Evolutionary conservation across 805 yeast genomes (phyloP).

Genomic region (Kodamaea jinghongensis): DNA sequence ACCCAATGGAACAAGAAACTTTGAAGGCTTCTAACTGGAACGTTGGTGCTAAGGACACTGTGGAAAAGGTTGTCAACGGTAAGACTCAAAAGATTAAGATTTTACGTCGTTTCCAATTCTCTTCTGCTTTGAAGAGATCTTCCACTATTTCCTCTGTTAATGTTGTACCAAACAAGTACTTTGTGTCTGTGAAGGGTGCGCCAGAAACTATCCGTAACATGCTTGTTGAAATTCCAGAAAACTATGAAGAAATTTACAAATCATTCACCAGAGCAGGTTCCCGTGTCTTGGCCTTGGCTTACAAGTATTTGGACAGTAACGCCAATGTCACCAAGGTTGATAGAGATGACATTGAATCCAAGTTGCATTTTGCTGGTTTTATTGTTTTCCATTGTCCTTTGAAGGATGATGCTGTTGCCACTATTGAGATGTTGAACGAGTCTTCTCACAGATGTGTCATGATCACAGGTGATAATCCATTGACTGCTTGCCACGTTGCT

Average conservation of each 20-base stretch:
- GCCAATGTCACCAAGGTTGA: constrained; percentile 55
- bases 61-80: constrained; percentile 31
- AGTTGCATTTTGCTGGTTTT: constrained; percentile 82
- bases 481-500: constrained; percentile 98
- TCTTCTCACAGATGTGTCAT: constrained; percentile 93
- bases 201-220: constrained; percentile 90
- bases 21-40: constrained; percentile 83
- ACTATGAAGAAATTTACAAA: constrained; percentile 83
- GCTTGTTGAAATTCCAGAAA: constrained; percentile 65
- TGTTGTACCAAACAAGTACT: constrained; percentile 43
- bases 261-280: constrained; percentile 93
- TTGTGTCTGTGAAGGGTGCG: constrained; percentile 95
- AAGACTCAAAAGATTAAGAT: constrained; percentile 58
- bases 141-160: constrained; percentile 70
- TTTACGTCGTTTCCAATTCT: constrained; percentile 93
- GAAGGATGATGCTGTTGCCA: constrained; percentile 87
- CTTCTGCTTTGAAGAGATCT: constrained; percentile 93
- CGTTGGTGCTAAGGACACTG: constrained; percentile 72
- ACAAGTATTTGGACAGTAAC: constrained; percentile 61
- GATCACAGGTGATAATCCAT: constrained; percentile 99
- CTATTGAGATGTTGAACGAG: constrained; percentile 88
- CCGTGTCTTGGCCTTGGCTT: constrained; percentile 93
- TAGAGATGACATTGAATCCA: constrained; percentile 75
- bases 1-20: constrained; percentile 98
- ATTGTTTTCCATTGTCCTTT: constrained; percentile 96